Percentiles rank a stretch among this genome's conserved stretches.
Evolutionary conservation across 129 eudicot species (phyloP).

Genomic region (Flaveria robusta): DNA sequence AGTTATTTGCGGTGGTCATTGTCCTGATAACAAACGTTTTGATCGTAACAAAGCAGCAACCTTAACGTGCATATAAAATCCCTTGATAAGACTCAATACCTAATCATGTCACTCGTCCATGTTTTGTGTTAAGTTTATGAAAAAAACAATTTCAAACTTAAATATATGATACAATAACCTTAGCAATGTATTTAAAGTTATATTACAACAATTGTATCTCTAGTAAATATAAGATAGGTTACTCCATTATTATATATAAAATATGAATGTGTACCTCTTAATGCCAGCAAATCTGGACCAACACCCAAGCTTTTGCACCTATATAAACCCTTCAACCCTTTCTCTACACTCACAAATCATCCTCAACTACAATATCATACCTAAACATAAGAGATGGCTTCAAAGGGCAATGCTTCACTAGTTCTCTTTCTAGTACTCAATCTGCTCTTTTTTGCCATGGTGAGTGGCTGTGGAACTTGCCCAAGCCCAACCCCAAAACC

Average conservation of each 20-base stretch:
- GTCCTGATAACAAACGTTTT: background rate
- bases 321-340: slow-evolving; percentile 19
- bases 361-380: background rate
- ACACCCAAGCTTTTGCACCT: slow-evolving; percentile 3
- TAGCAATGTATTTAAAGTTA: background rate
- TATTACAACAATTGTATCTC: background rate
- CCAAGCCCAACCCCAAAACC: slow-evolving; percentile 37
- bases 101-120: background rate
- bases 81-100: no score
- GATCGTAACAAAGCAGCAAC: background rate
- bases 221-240: no score
- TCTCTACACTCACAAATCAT: slow-evolving; percentile 23
- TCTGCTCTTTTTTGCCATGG: slow-evolving; percentile 45
- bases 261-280: slow-evolving; percentile 2
- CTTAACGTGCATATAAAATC: no score
- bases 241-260: no score
- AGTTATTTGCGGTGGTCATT: background rate
- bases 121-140: no score
- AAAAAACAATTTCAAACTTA: background rate
- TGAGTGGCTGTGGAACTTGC: slow-evolving; percentile 37
- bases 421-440: slow-evolving; percentile 49
- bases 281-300: slow-evolving; percentile 18
- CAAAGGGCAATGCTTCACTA: slow-evolving; percentile 28
- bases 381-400: slow-evolving; percentile 35
- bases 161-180: background rate